These are phyloP conservation scores for Penicillium psychrosexuale DNA, from an alignment of 2,329 filamentous ascomycete genomes.

Conservation along the genomic window DNA sequence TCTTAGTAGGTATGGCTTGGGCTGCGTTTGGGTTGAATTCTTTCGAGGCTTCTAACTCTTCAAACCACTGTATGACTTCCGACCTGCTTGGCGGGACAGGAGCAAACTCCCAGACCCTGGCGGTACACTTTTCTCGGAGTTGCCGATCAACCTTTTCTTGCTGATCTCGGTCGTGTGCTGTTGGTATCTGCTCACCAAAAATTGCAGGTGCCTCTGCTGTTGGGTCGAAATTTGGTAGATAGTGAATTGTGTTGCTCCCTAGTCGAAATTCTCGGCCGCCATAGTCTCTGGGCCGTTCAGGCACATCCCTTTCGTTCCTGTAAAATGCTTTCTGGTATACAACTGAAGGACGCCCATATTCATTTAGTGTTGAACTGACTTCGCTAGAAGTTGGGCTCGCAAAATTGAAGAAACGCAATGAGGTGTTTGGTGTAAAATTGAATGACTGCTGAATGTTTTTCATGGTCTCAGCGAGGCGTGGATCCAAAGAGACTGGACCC, in stretches of 20 bases:
- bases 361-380: constrained; percentile 56
- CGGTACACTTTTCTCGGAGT: constrained; percentile 57
- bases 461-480: constrained; percentile 19
- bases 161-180: constrained; percentile 50
- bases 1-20: constrained; percentile 13
- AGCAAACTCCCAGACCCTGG: constrained; percentile 74
- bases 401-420: constrained; percentile 26
- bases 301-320: constrained; percentile 78
- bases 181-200: constrained; percentile 52
- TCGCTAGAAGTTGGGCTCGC: constrained; percentile 36
- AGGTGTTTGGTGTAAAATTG: constrained; percentile 21
- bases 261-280: constrained; percentile 82
- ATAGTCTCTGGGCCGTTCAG: constrained; percentile 73
- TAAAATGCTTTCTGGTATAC: constrained; percentile 87
- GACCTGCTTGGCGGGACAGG: constrained; percentile 64
- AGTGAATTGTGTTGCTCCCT: constrained; percentile 71
- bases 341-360: constrained; percentile 60
- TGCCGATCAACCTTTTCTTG: constrained; percentile 52
- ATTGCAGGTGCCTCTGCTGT: constrained; percentile 56
- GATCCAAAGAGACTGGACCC: constrained; percentile 11
- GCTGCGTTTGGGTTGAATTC: constrained; percentile 7
- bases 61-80: constrained; percentile 70
- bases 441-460: constrained; percentile 31
- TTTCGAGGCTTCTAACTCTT: constrained; percentile 30
- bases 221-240: constrained; percentile 73